Base-by-base conservation (phyloP, 73 alveolate species). In the Paramecium caudatum region DNA sequence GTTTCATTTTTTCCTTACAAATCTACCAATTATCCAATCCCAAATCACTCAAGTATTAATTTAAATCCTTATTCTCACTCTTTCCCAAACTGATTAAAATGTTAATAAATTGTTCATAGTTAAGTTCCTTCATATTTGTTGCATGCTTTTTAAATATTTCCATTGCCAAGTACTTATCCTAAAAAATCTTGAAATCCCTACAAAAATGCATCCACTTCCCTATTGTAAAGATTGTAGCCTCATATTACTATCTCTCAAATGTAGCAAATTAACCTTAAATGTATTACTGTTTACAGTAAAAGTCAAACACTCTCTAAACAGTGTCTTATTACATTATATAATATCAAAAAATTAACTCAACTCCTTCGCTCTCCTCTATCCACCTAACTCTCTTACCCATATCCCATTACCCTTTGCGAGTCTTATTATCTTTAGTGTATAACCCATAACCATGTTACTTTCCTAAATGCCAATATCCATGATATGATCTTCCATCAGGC, bases 381-480 rank as follows among this genome's bases (percentile, higher is more conserved):
- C 83, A 65, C 34, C 83, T 65, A 3, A 65, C 55, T 12, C 83
- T 65, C 15, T 65, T 65, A 7, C 83, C 83, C 83, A 65, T 65
- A 33, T 30, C 19, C 83, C 83, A 65, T 65, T 65, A 46, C 16
- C 83, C 83, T 33, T 27, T 30, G 6, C 13, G 27, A 30, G 61
- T 30, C 27, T 32, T 30, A 12, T 21, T 17, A 65, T 65, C 49
- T 13, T 65, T 65, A 65, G 36, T 17, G 43, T 39, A 74, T 47
- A 90, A 80, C 4, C 96, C 96, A 93, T 84, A 90, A 25, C 96
- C 96, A 90, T 93, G 74, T 84, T 93, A 92, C 17, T 65, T 78
- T 78, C 93, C 93, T 68, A 90, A 62, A 65, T 82, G 86, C 96
- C 96, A 93, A 69, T 49, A 82, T 23, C 96, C 96, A 17, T 88